Conservation (phyloP, 495 filamentous ascomycete species). For the Penicillium flavigenum region DNA sequence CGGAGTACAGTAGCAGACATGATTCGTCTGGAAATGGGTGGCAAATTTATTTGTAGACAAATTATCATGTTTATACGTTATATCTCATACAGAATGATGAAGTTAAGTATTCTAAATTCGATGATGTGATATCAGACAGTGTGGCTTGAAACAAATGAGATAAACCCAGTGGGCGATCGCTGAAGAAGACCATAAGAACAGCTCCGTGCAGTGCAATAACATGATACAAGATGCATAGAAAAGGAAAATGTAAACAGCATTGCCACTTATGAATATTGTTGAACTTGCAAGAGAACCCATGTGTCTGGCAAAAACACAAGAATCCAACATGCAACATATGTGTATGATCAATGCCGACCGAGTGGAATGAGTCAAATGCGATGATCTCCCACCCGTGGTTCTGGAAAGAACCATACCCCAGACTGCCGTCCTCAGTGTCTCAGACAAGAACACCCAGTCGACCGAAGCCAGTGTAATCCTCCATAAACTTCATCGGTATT, state of each 20-base stretch:
- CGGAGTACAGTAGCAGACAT: no score
- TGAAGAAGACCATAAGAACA: not conserved
- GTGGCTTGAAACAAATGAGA: not conserved
- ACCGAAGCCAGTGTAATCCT: not conserved
- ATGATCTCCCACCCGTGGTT: not conserved
- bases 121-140: not conserved
- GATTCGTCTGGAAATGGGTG: no score
- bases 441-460: not conserved
- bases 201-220: not conserved
- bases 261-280: not conserved
- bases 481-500: not conserved
- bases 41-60: no score
- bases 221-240: not conserved
- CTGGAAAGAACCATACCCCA: not conserved
- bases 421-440: not conserved
- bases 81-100: not conserved
- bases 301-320: not conserved
- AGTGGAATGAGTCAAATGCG: not conserved
- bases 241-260: not conserved
- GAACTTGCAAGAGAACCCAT: not conserved
- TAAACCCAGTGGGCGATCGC: not conserved
- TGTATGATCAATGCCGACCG: not conserved
- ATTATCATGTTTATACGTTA: not conserved
- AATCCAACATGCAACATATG: not conserved
- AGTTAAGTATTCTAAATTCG: not conserved